Evolutionary conservation across 2,329 filamentous ascomycete species (phyloP).

Genomic region (Penicillium capsulatum): DNA sequence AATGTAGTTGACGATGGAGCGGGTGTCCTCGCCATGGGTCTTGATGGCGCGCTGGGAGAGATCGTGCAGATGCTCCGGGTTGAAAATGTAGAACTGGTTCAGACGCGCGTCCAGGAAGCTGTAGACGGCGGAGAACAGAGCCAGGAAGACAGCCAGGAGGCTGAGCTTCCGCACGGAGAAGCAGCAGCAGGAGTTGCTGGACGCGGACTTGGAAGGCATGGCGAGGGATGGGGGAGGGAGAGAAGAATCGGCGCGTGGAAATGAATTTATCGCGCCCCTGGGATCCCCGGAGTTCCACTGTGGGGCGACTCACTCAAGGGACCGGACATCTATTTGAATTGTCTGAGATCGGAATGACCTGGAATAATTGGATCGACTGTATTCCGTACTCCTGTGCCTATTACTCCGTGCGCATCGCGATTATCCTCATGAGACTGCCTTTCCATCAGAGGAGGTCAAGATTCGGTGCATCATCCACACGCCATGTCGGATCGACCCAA

Average conservation of each 20-base stretch:
- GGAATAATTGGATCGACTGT: too few relatives aligned
- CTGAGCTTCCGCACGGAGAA: slow-evolving; percentile 30
- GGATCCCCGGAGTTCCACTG: slow-evolving; percentile 16
- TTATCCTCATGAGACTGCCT: too few relatives aligned
- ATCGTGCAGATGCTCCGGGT: slow-evolving; percentile 63
- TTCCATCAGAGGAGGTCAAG: too few relatives aligned
- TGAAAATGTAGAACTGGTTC: slow-evolving; percentile 67
- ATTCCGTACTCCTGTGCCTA: too few relatives aligned
- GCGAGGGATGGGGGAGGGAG: slow-evolving; percentile 5
- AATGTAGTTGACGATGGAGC: slow-evolving; percentile 64
- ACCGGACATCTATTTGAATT: too few relatives aligned
- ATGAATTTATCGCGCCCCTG: slow-evolving; percentile 12
- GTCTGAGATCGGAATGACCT: too few relatives aligned
- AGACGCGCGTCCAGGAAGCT: slow-evolving; percentile 37
- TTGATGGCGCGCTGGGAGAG: slow-evolving; percentile 63
- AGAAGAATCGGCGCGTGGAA: slow-evolving; percentile 5
- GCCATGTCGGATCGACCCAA: slow-evolving; percentile 22
- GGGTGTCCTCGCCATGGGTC: slow-evolving; percentile 70
- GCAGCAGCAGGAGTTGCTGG: slow-evolving; percentile 24
- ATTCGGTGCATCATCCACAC: slow-evolving; percentile 7
- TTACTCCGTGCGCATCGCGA: too few relatives aligned
- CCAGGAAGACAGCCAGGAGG: slow-evolving; percentile 33
- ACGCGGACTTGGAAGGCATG: slow-evolving; percentile 25
- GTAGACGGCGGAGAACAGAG: slow-evolving; percentile 36
- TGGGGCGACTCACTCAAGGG: slow-evolving; percentile 4